phyloP scores from a whole-genome alignment of 371 early-diverging fungal species.

The Coemansia sp. region DNA sequence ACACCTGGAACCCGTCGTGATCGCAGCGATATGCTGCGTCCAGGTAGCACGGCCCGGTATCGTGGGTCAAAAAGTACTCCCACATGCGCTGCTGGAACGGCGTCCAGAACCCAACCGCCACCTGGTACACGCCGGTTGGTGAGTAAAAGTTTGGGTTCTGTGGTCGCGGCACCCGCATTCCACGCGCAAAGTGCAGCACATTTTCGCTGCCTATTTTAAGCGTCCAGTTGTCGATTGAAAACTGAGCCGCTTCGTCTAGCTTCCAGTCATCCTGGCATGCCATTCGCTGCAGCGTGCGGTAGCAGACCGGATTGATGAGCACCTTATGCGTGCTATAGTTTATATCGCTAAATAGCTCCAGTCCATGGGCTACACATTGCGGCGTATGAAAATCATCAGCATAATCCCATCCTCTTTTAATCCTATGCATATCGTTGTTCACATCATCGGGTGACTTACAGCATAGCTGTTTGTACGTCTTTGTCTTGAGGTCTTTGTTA shows the following conservation, averaged over 20 bases:
- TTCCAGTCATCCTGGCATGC: slow-evolving; percentile 11
- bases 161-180: slow-evolving; percentile 28
- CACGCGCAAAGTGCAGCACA: slow-evolving; percentile 14
- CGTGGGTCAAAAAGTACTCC: slow-evolving; percentile 11
- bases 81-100: slow-evolving; percentile 34
- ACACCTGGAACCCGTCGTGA: slow-evolving; percentile 36
- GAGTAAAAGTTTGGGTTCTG: slow-evolving; percentile 13
- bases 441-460: too few relatives aligned
- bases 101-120: slow-evolving; percentile 28
- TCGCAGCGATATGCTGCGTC: slow-evolving; percentile 23
- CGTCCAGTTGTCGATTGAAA: slow-evolving; percentile 33
- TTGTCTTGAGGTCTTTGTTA: too few relatives aligned
- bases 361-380: neutral
- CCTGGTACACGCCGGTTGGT: neutral
- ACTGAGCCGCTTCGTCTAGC: slow-evolving; percentile 13
- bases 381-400: too few relatives aligned
- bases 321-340: neutral
- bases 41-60: slow-evolving; percentile 24
- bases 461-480: too few relatives aligned
- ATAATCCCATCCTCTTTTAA: too few relatives aligned
- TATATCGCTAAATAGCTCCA: neutral
- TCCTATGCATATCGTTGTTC: too few relatives aligned
- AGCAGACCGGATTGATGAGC: slow-evolving; percentile 30
- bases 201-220: slow-evolving; percentile 11
- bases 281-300: slow-evolving; percentile 24